Evolutionary conservation across 148 eudicot genomes (phyloP).

Genomic region (Rhododendron williamsianum): DNA sequence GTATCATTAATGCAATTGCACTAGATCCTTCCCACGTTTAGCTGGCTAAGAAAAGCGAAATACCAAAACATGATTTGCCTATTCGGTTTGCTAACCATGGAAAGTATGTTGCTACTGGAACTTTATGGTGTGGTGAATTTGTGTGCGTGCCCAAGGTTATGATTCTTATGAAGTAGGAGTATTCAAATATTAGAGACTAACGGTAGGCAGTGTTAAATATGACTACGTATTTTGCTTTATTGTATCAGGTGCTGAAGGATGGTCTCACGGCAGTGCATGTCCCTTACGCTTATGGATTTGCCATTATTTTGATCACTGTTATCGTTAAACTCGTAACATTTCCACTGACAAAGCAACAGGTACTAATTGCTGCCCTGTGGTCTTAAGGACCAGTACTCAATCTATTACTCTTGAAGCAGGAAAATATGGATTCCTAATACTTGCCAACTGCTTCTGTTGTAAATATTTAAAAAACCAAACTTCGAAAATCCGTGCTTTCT

Average conservation of each 20-base stretch:
- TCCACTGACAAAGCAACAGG: slow-evolving; percentile 93
- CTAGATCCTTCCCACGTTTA: not conserved
- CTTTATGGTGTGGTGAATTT: not conserved
- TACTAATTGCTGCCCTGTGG: slow-evolving; percentile 13
- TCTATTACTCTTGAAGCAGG: not conserved
- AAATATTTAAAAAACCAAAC: not conserved
- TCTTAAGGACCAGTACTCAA: not conserved
- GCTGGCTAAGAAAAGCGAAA: not conserved
- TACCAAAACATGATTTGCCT: not conserved
- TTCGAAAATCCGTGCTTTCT: not conserved
- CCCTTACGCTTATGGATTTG: slow-evolving; percentile 86
- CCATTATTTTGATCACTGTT: slow-evolving; percentile 79
- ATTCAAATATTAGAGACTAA: not conserved
- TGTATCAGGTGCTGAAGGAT: slow-evolving; percentile 63
- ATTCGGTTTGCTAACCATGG: not conserved
- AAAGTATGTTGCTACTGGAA: not conserved
- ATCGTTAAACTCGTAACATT: slow-evolving; percentile 65
- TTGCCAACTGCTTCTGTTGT: not conserved
- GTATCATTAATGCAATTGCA: not conserved
- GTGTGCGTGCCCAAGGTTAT: not conserved
- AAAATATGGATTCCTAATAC: not conserved
- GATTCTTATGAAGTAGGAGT: not conserved
- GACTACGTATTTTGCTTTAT: not conserved
- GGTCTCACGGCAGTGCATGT: slow-evolving; percentile 66
- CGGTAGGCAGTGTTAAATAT: not conserved